Evolutionary conservation across 164 flowering plant species (phyloP), one percentile per base, ranked within the genome.

Genomic region (Malania oleifera): DNA sequence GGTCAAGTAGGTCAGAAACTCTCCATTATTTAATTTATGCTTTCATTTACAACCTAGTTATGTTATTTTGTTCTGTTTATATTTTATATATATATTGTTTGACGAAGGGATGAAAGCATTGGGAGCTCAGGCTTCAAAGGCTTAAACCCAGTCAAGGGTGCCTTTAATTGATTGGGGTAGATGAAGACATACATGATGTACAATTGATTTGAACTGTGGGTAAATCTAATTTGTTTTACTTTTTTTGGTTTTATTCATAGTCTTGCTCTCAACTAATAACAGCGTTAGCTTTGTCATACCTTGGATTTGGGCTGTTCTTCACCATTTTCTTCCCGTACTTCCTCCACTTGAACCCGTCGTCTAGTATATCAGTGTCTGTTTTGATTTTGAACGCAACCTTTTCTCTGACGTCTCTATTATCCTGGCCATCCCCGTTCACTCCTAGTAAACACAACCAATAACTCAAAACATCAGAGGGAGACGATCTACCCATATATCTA

Each of bases 271-370:
- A n/a, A n/a, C n/a, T n/a, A n/a, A n/a, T n/a, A n/a, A n/a, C n/a
- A n/a, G n/a, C n/a, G n/a, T n/a, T n/a, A n/a, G n/a, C n/a, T 2
- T 22, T 48, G 23, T 13, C 28, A 3, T 57, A 81, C 86, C 86
- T 81, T 27, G 86, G 86, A 66, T 78, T 66, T 20, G 79, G 78
- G 54, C 80, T 81, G 66, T 76, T 77, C 68, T 78, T 81, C 49
- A 81, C 86, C 82, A 72, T 76, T 60, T 81, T 81, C 61, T 81
- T 81, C 23, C 86, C 86, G 40, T 81, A 81, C 63, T 81, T 81
- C 63, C 81, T 78, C 86, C 86, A 81, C 60, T 55, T 81, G 70
- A 47, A 81, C 2, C 86, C 86, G 58, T 81, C 86, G 38, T 81
- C 78, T 45, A 81, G 49, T 43, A 75, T 55, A 53, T 81, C 86